Evolutionary conservation across 345 rosid species (phyloP).

Genomic region (Linum trigynum): DNA sequence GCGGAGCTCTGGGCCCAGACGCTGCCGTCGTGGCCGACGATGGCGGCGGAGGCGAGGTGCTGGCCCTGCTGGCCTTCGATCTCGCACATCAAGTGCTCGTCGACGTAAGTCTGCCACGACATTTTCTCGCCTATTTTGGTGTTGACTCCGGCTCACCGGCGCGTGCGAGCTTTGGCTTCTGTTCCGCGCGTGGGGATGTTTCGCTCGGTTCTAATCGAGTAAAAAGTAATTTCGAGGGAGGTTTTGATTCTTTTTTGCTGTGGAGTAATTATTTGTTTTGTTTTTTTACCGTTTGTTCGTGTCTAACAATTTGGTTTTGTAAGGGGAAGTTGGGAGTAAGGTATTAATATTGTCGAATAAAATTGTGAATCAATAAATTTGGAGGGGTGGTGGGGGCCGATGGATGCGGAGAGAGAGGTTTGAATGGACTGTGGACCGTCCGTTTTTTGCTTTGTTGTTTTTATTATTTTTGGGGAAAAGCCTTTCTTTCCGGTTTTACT

Average conservation of each 20-base stretch:
- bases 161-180: too few species aligned
- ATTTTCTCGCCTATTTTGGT: too few species aligned
- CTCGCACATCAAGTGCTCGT: not conserved
- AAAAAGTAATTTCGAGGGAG: too few species aligned
- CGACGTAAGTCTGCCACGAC: not conserved
- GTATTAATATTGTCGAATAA: not conserved
- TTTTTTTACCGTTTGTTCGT: not conserved
- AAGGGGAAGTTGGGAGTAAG: too few species aligned
- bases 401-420: not conserved
- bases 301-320: too few species aligned
- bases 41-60: not conserved
- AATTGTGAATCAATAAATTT: too few species aligned
- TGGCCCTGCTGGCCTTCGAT: not conserved
- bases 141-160: too few species aligned
- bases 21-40: not conserved
- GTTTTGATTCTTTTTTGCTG: too few species aligned
- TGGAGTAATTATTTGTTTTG: not conserved
- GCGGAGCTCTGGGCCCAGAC: not conserved
- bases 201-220: too few species aligned
- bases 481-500: too few species aligned
- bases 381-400: not conserved
- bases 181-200: not conserved
- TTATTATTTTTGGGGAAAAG: too few species aligned
- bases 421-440: not conserved
- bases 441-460: too few species aligned